Evolutionary conservation across 345 rosid species (phyloP), one percentile per base, ranked within the genome.

Genomic region (Alliaria petiolata): DNA sequence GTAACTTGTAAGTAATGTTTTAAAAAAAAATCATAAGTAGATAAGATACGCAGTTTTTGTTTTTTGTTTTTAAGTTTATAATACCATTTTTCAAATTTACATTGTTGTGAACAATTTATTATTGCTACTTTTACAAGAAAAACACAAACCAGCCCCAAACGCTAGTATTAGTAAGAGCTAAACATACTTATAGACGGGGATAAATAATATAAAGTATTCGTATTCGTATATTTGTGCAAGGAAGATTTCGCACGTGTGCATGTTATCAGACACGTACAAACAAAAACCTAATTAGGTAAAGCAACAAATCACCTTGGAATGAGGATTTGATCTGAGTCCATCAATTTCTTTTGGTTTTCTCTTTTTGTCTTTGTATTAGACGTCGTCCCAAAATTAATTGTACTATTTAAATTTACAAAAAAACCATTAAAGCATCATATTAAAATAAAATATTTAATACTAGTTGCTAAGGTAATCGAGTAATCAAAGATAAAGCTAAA

Each of bases 261-360:
- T 68, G 73, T 25, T 46, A 38, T 4, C 36, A 39, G 26, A 68
- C 71, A 73, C 71, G 65, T 58, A 42, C 68, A 67, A 68, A 75
- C 79, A 61, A 75, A 53, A 44, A 22, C 0, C 4, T 8, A 75
- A 68, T 61, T 61, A 61, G 49, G 35, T 51, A 60, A 75, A 75
- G 74, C 12, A 6, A 44, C 36, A 50, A 34, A 51, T 33, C 12
- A 22, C 74, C 19, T 76, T 46, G 75, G 75, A 75, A 76, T 76
- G 79, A 68, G 75, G 79, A 39, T 35, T 69, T 69, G 70, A 67
- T 67, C 58, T 20, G 36, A 42, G 67, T 51, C 78, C 46, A 60
- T 75, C 17, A 67, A 74, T 51, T 60, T 67, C 39, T 74, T 74
- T 66, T 66, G 25, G 36, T 20, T 74, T 28, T 47, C 30, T 56